These are phyloP conservation scores for Falciphora oryzae DNA, from an alignment of 2,329 filamentous ascomycete species.

Conservation along the genomic window DNA sequence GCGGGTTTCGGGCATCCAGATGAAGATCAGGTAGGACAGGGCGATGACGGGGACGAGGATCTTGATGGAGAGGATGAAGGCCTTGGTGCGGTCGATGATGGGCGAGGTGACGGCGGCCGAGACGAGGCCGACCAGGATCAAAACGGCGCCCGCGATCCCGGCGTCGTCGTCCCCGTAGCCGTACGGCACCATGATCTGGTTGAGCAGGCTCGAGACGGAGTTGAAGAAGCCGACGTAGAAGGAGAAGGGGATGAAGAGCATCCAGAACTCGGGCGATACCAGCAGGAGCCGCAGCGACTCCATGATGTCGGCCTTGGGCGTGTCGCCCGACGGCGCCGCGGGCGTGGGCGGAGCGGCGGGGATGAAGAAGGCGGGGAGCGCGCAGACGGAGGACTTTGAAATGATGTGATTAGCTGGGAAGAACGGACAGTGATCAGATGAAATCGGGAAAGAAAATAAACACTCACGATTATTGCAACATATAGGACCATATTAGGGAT, in stretches of 20 bases:
- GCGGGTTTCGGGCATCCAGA: slow-evolving; percentile 69
- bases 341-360: slow-evolving; percentile 73
- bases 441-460: slow-evolving; percentile 3
- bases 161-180: slow-evolving; percentile 77
- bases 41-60: slow-evolving; percentile 69
- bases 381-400: slow-evolving; percentile 50
- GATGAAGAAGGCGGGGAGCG: slow-evolving; percentile 75
- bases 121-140: slow-evolving; percentile 84
- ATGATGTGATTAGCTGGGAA: neutral
- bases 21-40: slow-evolving; percentile 66
- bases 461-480: slow-evolving; percentile 70
- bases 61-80: slow-evolving; percentile 69
- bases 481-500: slow-evolving; percentile 81
- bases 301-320: slow-evolving; percentile 47
- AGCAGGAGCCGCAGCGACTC: slow-evolving; percentile 49
- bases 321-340: slow-evolving; percentile 60
- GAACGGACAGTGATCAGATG: neutral
- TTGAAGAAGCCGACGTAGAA: slow-evolving; percentile 94
- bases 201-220: slow-evolving; percentile 77
- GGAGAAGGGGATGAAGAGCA: slow-evolving; percentile 74
- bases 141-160: slow-evolving; percentile 80
- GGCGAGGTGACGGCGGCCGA: slow-evolving; percentile 71
- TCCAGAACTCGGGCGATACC: slow-evolving; percentile 66
- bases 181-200: slow-evolving; percentile 85
- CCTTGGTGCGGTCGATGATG: slow-evolving; percentile 78